Percentiles rank a stretch among this genome's conserved stretches.
Conservation (phyloP, 2,329 filamentous ascomycete species). For the Alternaria incomplexa region DNA sequence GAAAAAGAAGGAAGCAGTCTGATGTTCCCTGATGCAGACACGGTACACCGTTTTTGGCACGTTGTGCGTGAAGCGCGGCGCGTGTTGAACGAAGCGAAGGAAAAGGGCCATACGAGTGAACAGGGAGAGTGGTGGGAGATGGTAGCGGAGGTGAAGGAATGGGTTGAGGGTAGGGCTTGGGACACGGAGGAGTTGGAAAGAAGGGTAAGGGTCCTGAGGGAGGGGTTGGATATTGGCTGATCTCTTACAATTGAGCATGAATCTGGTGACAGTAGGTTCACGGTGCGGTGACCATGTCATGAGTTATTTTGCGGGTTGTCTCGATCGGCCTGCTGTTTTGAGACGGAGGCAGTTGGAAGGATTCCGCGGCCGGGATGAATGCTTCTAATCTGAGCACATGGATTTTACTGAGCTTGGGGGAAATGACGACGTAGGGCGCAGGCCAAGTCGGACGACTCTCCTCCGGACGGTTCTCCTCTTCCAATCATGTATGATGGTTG, state of each 20-base stretch:
- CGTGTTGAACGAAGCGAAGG: conserved; percentile 16
- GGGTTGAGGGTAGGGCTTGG: conserved; percentile 12
- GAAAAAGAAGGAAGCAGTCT: background rate
- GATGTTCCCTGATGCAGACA: conserved; percentile 17
- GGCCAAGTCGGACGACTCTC: background rate
- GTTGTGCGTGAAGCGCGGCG: conserved; percentile 14
- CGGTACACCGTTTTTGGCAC: conserved; percentile 25
- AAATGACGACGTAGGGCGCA: background rate
- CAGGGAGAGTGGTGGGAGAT: conserved; percentile 7
- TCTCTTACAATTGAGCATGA: background rate
- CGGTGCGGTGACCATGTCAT: background rate
- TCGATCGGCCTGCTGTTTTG: background rate
- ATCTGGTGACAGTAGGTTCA: background rate
- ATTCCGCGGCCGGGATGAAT: background rate
- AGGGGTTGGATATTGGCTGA: background rate
- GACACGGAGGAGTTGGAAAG: background rate
- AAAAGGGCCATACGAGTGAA: conserved; percentile 1
- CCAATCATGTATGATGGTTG: background rate
- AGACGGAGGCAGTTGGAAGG: background rate
- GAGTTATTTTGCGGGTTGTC: background rate
- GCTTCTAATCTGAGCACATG: background rate
- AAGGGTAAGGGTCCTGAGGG: background rate
- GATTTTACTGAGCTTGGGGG: background rate
- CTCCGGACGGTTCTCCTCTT: background rate
- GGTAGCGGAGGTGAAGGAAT: conserved; percentile 10